Conservation (phyloP, 1,139 yeast species). For the Starmera stellimalicola region DNA sequence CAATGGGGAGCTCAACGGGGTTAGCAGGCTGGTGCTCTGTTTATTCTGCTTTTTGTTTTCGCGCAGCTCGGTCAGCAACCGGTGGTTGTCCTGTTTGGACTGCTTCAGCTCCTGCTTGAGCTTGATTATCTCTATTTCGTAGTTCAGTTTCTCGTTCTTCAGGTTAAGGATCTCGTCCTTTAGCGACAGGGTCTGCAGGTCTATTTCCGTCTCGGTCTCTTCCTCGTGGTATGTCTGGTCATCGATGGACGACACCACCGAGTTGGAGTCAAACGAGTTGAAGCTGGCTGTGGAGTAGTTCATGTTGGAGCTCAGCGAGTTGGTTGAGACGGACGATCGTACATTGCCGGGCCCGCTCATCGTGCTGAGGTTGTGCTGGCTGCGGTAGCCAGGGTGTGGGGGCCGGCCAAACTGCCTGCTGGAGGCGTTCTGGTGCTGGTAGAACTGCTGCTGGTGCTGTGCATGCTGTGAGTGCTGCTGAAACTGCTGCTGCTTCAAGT, state of each 20-base stretch:
- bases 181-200: conserved; percentile 5
- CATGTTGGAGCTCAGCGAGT: no score
- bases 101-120: conserved; percentile 11
- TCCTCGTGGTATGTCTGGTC: no score
- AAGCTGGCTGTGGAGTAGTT: no score
- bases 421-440: background rate
- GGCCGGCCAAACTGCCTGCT: background rate
- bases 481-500: conserved; percentile 3
- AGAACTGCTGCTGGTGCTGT: background rate
- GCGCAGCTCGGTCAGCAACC: no score
- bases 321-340: no score
- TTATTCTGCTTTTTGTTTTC: no score
- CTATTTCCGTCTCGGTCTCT: no score
- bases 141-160: background rate
- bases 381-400: background rate
- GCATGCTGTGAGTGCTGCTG: background rate
- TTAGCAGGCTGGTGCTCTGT: no score
- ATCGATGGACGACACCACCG: no score
- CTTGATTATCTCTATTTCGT: background rate
- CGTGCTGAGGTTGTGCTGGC: background rate
- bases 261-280: no score
- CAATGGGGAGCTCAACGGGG: no score
- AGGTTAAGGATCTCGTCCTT: conserved; percentile 6
- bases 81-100: conserved; percentile 11
- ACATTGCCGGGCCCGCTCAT: background rate